Evolutionary conservation across 345 rosid species (phyloP).

Genomic region (Zanthoxylum bungeanum): DNA sequence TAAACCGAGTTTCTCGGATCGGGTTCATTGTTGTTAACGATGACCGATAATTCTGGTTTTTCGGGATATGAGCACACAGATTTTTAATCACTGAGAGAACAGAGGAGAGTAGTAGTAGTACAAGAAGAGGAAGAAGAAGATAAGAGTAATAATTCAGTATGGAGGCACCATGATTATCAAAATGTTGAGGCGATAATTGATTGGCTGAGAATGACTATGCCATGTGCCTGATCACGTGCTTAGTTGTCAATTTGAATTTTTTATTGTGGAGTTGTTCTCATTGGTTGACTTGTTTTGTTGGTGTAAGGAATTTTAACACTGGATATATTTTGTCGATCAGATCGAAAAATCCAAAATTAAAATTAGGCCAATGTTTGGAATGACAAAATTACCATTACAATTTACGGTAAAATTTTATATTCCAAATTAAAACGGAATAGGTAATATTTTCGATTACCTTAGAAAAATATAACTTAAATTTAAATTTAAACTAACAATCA

Average conservation of each 20-base stretch:
- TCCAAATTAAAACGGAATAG: no score
- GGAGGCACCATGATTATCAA: background rate
- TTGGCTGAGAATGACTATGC: background rate
- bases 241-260: background rate
- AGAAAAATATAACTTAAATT: no score
- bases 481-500: no score
- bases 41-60: conserved; percentile 16
- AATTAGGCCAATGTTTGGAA: background rate
- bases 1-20: conserved; percentile 23
- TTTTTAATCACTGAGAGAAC: background rate
- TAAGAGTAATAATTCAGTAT: background rate
- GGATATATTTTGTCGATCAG: background rate
- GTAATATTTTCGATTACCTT: no score
- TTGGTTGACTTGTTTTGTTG: background rate
- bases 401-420: no score
- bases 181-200: background rate
- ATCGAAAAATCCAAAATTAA: background rate
- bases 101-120: background rate
- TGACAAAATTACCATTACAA: background rate
- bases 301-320: background rate
- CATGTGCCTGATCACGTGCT: conserved; percentile 3
- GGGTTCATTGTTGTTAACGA: conserved; percentile 40
- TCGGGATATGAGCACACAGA: conserved; percentile 7
- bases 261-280: background rate
- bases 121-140: background rate